Conservation (phyloP, 2,329 filamentous ascomycete genomes). For the Aspergillus spinulosporus region DNA sequence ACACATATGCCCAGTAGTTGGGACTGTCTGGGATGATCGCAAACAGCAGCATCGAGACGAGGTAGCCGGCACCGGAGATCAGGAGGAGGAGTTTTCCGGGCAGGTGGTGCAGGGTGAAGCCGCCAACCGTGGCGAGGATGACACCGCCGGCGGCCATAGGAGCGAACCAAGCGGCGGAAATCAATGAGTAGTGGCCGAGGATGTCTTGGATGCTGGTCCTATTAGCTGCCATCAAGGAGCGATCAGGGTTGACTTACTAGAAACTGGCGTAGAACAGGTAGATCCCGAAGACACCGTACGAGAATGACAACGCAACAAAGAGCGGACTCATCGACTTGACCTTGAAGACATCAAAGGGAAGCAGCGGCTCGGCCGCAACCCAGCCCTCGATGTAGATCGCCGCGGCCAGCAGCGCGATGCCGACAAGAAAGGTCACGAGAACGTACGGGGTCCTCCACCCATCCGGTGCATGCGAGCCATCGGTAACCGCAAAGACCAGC, state of each 20-base stretch:
- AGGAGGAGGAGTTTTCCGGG: constrained; percentile 6
- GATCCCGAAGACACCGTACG: constrained; percentile 14
- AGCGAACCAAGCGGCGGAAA: constrained; percentile 3
- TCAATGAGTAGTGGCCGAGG: constrained; percentile 3
- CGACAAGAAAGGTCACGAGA: constrained; percentile 8
- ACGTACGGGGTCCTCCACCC: constrained; percentile 15
- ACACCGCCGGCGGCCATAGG: constrained; percentile 3
- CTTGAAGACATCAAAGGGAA: constrained; percentile 15
- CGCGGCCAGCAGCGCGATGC: constrained; percentile 2
- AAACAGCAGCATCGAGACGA: constrained; percentile 9
- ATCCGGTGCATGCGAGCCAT: constrained; percentile 6
- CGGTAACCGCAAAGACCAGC: constrained; percentile 11
- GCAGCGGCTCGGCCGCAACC: neutral
- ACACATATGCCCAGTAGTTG: constrained; percentile 14
- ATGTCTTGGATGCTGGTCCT: neutral
- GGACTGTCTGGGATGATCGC: constrained; percentile 12
- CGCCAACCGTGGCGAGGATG: constrained; percentile 3
- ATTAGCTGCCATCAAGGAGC: neutral
- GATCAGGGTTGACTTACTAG: neutral
- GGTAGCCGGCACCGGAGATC: constrained; percentile 5
- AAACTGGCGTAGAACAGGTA: constrained; percentile 16
- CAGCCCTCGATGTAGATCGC: constrained; percentile 13
- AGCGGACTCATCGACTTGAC: constrained; percentile 15
- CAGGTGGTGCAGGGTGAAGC: constrained; percentile 6
- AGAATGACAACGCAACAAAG: constrained; percentile 6